A percentile compares a stretch with the other conserved stretches of the same genome.
These are phyloP conservation scores for Ganoderma lingzhi DNA, from an alignment of 1,284 basidiomycete genomes.

Conservation along the genomic window DNA sequence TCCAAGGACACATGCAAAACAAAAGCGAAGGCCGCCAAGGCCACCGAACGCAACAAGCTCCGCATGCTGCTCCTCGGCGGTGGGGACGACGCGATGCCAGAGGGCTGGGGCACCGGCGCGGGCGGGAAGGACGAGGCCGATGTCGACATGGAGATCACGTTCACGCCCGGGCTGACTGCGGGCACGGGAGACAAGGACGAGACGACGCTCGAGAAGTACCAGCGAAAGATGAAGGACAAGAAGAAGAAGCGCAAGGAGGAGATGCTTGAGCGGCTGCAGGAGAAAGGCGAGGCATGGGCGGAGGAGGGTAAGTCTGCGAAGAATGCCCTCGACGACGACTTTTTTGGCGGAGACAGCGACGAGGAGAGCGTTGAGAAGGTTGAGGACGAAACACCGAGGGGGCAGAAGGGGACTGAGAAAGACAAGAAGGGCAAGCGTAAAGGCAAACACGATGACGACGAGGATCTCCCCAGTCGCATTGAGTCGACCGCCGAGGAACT, in stretches of 20 bases:
- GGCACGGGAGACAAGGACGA: conserved; percentile 67
- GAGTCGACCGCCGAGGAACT: conserved; percentile 67
- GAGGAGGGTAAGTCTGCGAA: conserved; percentile 38
- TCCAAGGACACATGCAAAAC: conserved; percentile 31
- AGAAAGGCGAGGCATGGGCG: conserved; percentile 50
- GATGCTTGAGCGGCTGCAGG: conserved; percentile 58
- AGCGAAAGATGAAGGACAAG: conserved; percentile 89
- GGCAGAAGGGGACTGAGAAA: conserved; percentile 27
- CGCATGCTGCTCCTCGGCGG: conserved; percentile 77
- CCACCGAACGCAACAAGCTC: conserved; percentile 66
- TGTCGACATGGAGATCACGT: conserved; percentile 93
- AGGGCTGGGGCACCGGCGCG: conserved; percentile 77
- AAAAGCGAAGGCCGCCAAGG: conserved; percentile 48
- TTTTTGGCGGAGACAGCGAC: conserved; percentile 67
- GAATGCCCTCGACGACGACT: conserved; percentile 62
- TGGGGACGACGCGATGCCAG: conserved; percentile 70
- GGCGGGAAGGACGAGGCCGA: conserved; percentile 54
- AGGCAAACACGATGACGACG: conserved; percentile 21
- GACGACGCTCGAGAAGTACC: conserved; percentile 87
- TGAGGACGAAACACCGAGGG: conserved; percentile 33
- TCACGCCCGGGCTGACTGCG: conserved; percentile 82
- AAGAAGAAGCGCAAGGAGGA: conserved; percentile 82
- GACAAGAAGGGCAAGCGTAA: conserved; percentile 33
- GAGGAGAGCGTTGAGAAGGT: conserved; percentile 50
- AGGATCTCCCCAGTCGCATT: conserved; percentile 28